phyloP scores from a whole-genome alignment of 2,329 filamentous ascomycete genomes.

The Aspergillus sp. region DNA sequence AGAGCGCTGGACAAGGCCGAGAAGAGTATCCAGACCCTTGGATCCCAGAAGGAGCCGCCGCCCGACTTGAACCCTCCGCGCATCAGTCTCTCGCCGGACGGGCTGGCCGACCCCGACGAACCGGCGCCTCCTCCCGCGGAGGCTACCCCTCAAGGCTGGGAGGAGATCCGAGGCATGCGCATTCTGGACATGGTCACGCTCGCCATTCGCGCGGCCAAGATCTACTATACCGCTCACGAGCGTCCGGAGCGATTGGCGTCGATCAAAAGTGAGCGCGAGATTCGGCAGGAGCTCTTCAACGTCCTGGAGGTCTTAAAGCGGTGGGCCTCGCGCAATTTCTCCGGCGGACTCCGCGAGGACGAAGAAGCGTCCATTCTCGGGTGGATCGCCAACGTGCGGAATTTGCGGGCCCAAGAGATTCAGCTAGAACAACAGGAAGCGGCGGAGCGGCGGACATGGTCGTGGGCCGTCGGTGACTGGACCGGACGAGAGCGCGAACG shows the following conservation, averaged over 20 bases:
- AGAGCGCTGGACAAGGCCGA: slow-evolving; percentile 68
- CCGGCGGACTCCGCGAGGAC: slow-evolving; percentile 73
- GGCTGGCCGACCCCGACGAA: slow-evolving; percentile 44
- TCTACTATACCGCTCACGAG: slow-evolving; percentile 94
- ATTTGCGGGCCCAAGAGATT: slow-evolving; percentile 74
- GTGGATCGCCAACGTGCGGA: slow-evolving; percentile 78
- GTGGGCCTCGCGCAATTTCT: slow-evolving; percentile 85
- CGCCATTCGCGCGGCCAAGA: slow-evolving; percentile 91
- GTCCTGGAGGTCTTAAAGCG: slow-evolving; percentile 90
- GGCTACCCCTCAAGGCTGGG: slow-evolving; percentile 62
- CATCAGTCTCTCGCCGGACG: slow-evolving; percentile 32
- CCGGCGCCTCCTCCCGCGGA: slow-evolving; percentile 19
- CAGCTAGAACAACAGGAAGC: slow-evolving; percentile 73
- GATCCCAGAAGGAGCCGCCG: slow-evolving; percentile 30
- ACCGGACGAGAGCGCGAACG: slow-evolving; percentile 69
- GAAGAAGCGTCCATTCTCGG: slow-evolving; percentile 72
- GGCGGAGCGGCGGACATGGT: slow-evolving; percentile 70
- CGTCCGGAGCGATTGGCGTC: slow-evolving; percentile 79
- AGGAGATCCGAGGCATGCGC: slow-evolving; percentile 87
- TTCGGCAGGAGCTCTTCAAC: slow-evolving; percentile 78
- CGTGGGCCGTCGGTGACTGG: slow-evolving; percentile 82
- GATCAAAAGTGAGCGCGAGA: slow-evolving; percentile 82
- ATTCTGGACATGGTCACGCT: slow-evolving; percentile 90
- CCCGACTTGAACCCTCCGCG: slow-evolving; percentile 28
- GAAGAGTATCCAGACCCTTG: slow-evolving; percentile 59